These are phyloP conservation scores for Boletus patriciae DNA, from an alignment of 768 basidiomycete species.

Conservation along the genomic window DNA sequence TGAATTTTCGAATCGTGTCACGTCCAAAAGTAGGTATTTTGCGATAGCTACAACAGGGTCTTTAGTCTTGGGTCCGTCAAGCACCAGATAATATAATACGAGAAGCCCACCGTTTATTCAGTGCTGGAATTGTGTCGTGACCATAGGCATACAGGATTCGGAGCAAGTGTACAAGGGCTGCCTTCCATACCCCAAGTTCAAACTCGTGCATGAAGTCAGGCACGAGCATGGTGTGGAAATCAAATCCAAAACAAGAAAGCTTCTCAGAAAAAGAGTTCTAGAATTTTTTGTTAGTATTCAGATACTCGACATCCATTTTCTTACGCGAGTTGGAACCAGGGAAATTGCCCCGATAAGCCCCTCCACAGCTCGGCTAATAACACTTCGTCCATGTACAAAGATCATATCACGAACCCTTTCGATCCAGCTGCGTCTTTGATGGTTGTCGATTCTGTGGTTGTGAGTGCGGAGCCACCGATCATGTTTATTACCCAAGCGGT, in stretches of 20 bases:
- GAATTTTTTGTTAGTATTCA: not conserved
- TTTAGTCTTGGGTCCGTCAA: no score
- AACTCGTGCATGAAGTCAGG: constrained; percentile 37
- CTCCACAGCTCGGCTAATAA: not conserved
- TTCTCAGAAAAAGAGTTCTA: constrained; percentile 36
- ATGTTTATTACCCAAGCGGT: not conserved
- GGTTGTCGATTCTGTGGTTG: not conserved
- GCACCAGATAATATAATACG: no score
- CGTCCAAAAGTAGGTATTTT: constrained; percentile 33
- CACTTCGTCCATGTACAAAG: not conserved
- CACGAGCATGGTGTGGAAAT: constrained; percentile 28
- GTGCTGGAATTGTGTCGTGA: not conserved
- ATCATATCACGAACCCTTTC: not conserved
- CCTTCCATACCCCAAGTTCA: constrained; percentile 38
- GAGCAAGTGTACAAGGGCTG: not conserved
- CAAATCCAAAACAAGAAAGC: constrained; percentile 20
- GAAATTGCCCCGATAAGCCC: not conserved
- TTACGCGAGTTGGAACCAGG: not conserved
- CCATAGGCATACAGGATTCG: not conserved
- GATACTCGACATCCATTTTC: no score
- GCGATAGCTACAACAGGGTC: not conserved
- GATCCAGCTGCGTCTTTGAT: not conserved
- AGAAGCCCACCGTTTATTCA: constrained; percentile 33
- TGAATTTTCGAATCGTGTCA: constrained; percentile 32
- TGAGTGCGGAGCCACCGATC: not conserved